phyloP scores from a whole-genome alignment of 331 rosid species.

The Rosa hybrid region DNA sequence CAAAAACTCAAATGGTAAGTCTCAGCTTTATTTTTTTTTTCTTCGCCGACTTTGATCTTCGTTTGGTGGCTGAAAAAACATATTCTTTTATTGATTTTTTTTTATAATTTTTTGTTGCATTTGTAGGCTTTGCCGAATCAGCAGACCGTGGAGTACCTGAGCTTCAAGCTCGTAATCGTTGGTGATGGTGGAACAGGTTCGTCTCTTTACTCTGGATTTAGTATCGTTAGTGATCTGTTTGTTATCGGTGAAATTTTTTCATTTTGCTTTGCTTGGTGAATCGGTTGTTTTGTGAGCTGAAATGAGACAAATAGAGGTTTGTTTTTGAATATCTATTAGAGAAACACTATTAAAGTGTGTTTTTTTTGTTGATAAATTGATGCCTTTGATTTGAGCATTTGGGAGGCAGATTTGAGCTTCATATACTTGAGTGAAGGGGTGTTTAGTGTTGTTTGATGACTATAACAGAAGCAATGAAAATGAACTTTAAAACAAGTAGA shows the following conservation, averaged over 20 bases:
- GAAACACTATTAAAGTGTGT: too few relatives aligned
- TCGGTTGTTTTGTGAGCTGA: not conserved
- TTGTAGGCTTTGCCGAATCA: conserved; percentile 77
- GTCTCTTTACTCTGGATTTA: not conserved
- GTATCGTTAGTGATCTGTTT: conserved; percentile 6
- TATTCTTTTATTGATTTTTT: not conserved
- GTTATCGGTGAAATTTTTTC: not conserved
- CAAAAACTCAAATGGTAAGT: conserved; percentile 27
- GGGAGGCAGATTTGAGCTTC: too few relatives aligned
- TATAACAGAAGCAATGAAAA: too few relatives aligned
- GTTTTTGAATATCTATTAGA: not conserved
- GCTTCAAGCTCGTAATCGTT: conserved; percentile 86
- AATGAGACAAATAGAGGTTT: not conserved
- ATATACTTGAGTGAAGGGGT: too few relatives aligned
- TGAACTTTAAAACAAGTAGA: too few relatives aligned
- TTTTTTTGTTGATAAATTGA: too few relatives aligned
- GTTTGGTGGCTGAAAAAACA: not conserved
- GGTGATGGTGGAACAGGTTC: conserved; percentile 97
- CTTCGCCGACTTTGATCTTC: not conserved
- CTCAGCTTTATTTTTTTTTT: too few relatives aligned
- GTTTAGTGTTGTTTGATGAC: too few relatives aligned
- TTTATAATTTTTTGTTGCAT: not conserved
- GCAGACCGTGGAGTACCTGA: conserved; percentile 84
- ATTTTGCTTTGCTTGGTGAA: not conserved
- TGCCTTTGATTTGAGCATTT: too few relatives aligned